Percentiles rank a stretch among this genome's conserved stretches.
Evolutionary conservation across 2,329 filamentous ascomycete species (phyloP).

Genomic region (Fusarium burgessii): DNA sequence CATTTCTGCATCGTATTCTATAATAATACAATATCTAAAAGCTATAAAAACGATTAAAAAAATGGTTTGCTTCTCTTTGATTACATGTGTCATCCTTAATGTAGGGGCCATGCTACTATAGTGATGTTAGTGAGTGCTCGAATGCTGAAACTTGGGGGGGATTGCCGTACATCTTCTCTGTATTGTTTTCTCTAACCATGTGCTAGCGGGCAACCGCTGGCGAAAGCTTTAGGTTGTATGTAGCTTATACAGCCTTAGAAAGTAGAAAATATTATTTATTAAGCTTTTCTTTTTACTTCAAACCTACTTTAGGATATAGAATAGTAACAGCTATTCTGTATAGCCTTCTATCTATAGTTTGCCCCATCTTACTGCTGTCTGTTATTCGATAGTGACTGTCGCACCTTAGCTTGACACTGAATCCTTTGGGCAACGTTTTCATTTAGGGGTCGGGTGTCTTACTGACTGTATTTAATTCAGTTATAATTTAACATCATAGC

Average conservation of each 20-base stretch:
- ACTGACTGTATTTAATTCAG: neutral
- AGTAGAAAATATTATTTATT: too few relatives aligned
- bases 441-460: too few relatives aligned
- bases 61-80: neutral
- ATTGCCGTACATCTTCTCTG: neutral
- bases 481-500: neutral
- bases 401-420: too few relatives aligned
- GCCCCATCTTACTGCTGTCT: too few relatives aligned
- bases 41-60: neutral
- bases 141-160: neutral
- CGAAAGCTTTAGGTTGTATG: accelerated
- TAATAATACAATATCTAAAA: neutral
- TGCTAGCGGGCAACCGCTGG: neutral
- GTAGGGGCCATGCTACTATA: neutral
- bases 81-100: neutral
- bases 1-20: neutral
- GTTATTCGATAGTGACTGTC: too few relatives aligned
- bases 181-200: neutral
- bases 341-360: too few relatives aligned
- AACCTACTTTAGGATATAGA: too few relatives aligned
- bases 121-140: neutral
- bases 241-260: neutral
- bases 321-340: too few relatives aligned
- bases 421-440: too few relatives aligned
- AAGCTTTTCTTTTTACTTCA: neutral